A percentile compares a stretch with the other conserved stretches of the same genome.
Evolutionary conservation across 169 alveolate genomes (phyloP).

Genomic region (Cryptosporidium bovis): DNA sequence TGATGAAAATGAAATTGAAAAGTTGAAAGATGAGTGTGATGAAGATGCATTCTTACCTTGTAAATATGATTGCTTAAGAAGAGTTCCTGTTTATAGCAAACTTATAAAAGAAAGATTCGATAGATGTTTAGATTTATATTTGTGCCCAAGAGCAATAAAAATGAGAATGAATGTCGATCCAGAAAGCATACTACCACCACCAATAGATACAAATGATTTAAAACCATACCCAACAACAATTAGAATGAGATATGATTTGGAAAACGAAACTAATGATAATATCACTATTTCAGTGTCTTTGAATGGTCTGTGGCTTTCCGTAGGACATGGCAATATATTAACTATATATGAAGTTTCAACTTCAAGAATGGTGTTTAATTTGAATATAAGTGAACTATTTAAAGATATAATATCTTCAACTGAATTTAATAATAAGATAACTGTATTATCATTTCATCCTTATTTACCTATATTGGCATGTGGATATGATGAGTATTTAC

Average conservation of each 20-base stretch:
- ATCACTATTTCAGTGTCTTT: slow-evolving; percentile 77
- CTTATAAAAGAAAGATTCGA: slow-evolving; percentile 89
- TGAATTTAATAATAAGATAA: slow-evolving; percentile 3
- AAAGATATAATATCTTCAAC: background rate
- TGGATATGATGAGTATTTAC: slow-evolving; percentile 50
- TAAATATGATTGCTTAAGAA: slow-evolving; percentile 88
- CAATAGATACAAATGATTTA: slow-evolving; percentile 87
- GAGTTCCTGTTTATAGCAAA: slow-evolving; percentile 90
- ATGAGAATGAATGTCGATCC: slow-evolving; percentile 90
- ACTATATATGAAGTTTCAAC: slow-evolving; percentile 57
- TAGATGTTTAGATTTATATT: slow-evolving; percentile 92
- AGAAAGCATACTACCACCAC: slow-evolving; percentile 86
- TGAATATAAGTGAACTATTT: slow-evolving; percentile 76
- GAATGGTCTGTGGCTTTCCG: slow-evolving; percentile 54
- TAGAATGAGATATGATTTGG: slow-evolving; percentile 83
- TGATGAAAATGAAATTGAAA: slow-evolving; percentile 79
- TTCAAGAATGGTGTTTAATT: slow-evolving; percentile 17
- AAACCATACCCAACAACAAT: slow-evolving; percentile 90
- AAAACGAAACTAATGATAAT: slow-evolving; percentile 81
- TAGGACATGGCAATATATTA: slow-evolving; percentile 25
- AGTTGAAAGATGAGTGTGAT: slow-evolving; percentile 27
- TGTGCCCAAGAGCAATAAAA: slow-evolving; percentile 92
- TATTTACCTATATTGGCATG: slow-evolving; percentile 55
- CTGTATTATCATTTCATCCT: slow-evolving; percentile 61
- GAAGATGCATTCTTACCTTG: slow-evolving; percentile 83